Evolutionary conservation across 78 protist species (phyloP), one percentile per base, ranked within the genome.

Genomic region (Salpingoeca rosetta): DNA sequence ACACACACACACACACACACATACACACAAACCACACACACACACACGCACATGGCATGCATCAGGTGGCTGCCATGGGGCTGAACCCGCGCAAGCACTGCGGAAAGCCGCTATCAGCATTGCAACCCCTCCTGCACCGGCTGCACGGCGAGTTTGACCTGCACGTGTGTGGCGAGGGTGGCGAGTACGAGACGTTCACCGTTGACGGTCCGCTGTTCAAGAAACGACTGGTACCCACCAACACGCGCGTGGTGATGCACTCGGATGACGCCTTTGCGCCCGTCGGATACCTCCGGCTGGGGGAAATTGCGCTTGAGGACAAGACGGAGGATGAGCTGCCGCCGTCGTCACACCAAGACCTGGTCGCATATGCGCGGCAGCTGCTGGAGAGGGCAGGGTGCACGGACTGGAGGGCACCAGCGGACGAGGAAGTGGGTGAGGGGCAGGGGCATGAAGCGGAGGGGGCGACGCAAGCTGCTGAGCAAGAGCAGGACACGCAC

Each of bases 141-240:
- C 80, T 88, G 86, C 76, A 93, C 35, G 42, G 35, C 25, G n/a
- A 82, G 57, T 94, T 76, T 57, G 92, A 88, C 26, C 75, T 91
- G 3, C 88, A 97, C 78, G 88, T 85, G 7, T 92, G 96, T 85
- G 99, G 99, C 43, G 99, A 98, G 56, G 99, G 99, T 38, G 99
- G 99, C 44, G 99, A 98, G 90, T 98, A 94, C 84, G 99, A 98
- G 85, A 92, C 98, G 24, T 44, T 98, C 24, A 86, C 91, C 0
- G 77, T 95, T 3, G 98, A 95, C 81, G 87, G 96, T 74, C 99
- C 98, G 11, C 57, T 96, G 51, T 95, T 92, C 81, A 75, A 26
- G n/a, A 51, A 37, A 72, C 87, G 90, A 1, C 42, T 80, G 27
- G 44, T 41, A 38, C 28, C 72, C 25, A 81, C 44, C 3, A 56